A percentile compares a stretch with the other conserved stretches of the same genome.
These are phyloP conservation scores for Jacaranda mimosifolia DNA, from an alignment of 257 asterid genomes.

Conservation along the genomic window DNA sequence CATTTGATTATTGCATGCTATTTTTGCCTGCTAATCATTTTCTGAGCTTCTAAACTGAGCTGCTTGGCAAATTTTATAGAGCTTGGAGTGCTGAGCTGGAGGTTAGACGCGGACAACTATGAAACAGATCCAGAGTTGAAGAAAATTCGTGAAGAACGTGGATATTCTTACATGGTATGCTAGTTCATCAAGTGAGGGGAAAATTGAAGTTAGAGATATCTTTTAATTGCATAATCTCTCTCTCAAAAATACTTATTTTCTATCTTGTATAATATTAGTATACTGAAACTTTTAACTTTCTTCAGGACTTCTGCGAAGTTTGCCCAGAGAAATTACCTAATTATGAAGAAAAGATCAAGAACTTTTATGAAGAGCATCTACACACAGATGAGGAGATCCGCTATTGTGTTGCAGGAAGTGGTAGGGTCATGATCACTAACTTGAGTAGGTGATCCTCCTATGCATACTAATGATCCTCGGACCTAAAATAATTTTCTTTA, in stretches of 20 bases:
- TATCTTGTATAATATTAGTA: background rate
- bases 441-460: constrained; percentile 3
- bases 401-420: constrained; percentile 92
- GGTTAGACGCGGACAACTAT: constrained; percentile 84
- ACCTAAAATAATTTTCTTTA: background rate
- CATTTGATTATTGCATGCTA: background rate
- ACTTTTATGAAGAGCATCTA: constrained; percentile 85
- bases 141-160: constrained; percentile 87
- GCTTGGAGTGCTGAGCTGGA: constrained; percentile 97
- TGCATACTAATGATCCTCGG: background rate
- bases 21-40: constrained; percentile 11
- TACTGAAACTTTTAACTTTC: constrained; percentile 1
- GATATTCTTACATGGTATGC: constrained; percentile 83
- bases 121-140: constrained; percentile 90
- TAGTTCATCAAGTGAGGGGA: background rate
- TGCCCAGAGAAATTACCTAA: constrained; percentile 89
- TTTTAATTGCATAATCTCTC: constrained; percentile 7
- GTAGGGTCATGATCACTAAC: constrained; percentile 48
- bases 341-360: constrained; percentile 87
- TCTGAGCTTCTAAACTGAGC: constrained; percentile 26
- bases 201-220: background rate
- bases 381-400: constrained; percentile 99
- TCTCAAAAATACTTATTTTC: constrained; percentile 7
- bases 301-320: constrained; percentile 90
- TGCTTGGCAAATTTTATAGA: constrained; percentile 51